Evolutionary conservation across 2,329 filamentous ascomycete species (phyloP).

Genomic region (Dactylellina cionopaga): DNA sequence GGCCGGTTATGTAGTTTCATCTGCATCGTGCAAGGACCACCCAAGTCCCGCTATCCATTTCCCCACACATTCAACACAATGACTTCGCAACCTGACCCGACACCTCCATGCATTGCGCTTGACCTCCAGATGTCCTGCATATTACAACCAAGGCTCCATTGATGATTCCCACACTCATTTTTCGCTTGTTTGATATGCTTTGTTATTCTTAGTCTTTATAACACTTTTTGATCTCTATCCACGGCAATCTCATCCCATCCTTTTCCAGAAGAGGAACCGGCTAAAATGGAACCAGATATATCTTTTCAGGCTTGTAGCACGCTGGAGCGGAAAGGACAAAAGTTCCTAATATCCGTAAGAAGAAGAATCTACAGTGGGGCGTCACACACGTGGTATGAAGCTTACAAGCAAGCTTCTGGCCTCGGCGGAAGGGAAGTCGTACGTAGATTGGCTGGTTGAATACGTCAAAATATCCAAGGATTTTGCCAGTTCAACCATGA

Average conservation of each 20-base stretch:
- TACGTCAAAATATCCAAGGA: conserved; percentile 38
- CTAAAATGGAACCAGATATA: conserved; percentile 50
- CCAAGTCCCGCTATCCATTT: conserved; percentile 30
- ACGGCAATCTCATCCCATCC: conserved; percentile 35
- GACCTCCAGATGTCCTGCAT: conserved; percentile 20
- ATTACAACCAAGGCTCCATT: conserved; percentile 41
- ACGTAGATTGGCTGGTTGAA: conserved; percentile 32
- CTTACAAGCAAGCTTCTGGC: conserved; percentile 6
- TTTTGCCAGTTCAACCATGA: conserved; percentile 37
- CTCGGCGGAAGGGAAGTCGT: conserved; percentile 51
- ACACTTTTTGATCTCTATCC: conserved; percentile 30
- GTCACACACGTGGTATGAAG: conserved; percentile 41
- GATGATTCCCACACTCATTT: not conserved
- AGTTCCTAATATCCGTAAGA: conserved; percentile 39
- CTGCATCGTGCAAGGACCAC: conserved; percentile 18
- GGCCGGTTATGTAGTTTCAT: conserved; percentile 44
- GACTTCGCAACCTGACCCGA: conserved; percentile 2
- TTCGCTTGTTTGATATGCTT: conserved; percentile 35
- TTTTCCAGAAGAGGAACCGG: conserved; percentile 29
- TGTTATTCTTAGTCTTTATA: conserved; percentile 30
- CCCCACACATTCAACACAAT: conserved; percentile 51
- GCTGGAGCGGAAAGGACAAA: conserved; percentile 42
- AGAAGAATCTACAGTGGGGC: not conserved
- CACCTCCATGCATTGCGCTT: not conserved
- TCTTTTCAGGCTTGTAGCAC: conserved; percentile 6